Evolutionary conservation across 164 flowering plant genomes (phyloP), one percentile per base, ranked within the genome.

Genomic region (Annona cherimola): DNA sequence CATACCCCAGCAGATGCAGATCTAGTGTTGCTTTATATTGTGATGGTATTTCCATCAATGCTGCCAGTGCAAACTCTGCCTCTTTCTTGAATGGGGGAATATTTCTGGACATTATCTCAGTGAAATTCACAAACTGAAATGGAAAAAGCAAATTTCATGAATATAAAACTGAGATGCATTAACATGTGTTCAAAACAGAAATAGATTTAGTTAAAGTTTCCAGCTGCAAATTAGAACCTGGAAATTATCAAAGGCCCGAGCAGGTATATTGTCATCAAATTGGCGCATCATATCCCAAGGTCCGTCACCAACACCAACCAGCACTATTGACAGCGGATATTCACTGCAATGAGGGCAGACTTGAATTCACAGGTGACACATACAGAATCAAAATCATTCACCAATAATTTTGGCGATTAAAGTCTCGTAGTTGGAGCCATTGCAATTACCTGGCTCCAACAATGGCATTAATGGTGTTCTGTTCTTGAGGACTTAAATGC

Each of bases 291-390:
- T 88, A 75, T 93, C 97, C 97, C 94, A 91, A 4, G 97, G 97
- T 45, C 97, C 97, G 83, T 91, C 97, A 63, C 97, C 97, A 74
- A 93, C 98, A 57, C 98, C 98, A 50, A 93, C 98, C 20, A 93
- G 69, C 39, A 93, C 73, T 69, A 93, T 93, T 14, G 98, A 91
- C 78, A 93, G 68, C 1, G 98, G 95, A 60, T 85, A 87, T 69
- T 89, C 81, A 75, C 96, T 91, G 86, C 74, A 79, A 75, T 45
- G 63, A 39, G 65, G 39, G 43, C 55, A 9, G 63, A 70, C 73
- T n/a, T n/a, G 8, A 19, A 61, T 40, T n/a, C 18, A 39, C 26
- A 3, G 26, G 26, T 4, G 63, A 69, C 19, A 63, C 12, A 41
- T 19, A 39, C 5, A 39, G 5, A 63, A 63, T 72, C 69, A 72